A percentile compares a stretch with the other conserved stretches of the same genome.
These are phyloP conservation scores for Cornus controversa DNA, from an alignment of 148 eudicot genomes.

Conservation along the genomic window DNA sequence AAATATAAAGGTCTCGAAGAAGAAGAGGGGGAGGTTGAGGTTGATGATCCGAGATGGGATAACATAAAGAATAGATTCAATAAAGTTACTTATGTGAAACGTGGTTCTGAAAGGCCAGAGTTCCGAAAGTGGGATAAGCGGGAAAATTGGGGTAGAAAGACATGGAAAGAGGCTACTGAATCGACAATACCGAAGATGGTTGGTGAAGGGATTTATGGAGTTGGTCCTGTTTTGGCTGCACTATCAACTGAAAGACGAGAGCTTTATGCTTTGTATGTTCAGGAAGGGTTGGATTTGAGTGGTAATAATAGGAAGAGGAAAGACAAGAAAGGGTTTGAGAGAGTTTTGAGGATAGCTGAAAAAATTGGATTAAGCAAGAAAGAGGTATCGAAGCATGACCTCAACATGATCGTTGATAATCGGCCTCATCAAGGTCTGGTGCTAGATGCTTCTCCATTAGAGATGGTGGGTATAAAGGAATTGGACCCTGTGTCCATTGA, in stretches of 20 bases:
- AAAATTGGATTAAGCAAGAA: constrained; percentile 59
- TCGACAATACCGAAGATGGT: constrained; percentile 77
- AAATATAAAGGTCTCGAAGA: constrained; percentile 29
- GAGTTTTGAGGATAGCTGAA: constrained; percentile 69
- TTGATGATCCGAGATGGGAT: constrained; percentile 78
- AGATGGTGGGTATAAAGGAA: constrained; percentile 74
- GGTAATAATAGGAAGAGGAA: constrained; percentile 75
- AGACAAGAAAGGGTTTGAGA: constrained; percentile 95
- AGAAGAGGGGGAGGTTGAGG: constrained; percentile 44
- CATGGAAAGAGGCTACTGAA: constrained; percentile 77
- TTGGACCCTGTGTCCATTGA: constrained; percentile 54
- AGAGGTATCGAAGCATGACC: constrained; percentile 91
- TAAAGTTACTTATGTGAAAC: constrained; percentile 38
- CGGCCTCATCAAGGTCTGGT: constrained; percentile 97
- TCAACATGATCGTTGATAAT: constrained; percentile 84
- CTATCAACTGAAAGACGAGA: constrained; percentile 81
- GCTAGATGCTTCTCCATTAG: constrained; percentile 91
- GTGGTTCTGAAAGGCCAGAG: constrained; percentile 46
- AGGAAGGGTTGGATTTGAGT: constrained; percentile 83
- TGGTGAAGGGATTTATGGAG: constrained; percentile 91
- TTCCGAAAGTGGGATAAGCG: constrained; percentile 53
- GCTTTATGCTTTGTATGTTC: constrained; percentile 70
- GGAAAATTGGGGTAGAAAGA: constrained; percentile 78
- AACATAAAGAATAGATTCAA: constrained; percentile 53
- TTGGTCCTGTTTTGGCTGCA: constrained; percentile 96